A percentile compares a stretch with the other conserved stretches of the same genome.
These are phyloP conservation scores for Chaetomidium leptoderma DNA, from an alignment of 495 filamentous ascomycete species.

Conservation along the genomic window DNA sequence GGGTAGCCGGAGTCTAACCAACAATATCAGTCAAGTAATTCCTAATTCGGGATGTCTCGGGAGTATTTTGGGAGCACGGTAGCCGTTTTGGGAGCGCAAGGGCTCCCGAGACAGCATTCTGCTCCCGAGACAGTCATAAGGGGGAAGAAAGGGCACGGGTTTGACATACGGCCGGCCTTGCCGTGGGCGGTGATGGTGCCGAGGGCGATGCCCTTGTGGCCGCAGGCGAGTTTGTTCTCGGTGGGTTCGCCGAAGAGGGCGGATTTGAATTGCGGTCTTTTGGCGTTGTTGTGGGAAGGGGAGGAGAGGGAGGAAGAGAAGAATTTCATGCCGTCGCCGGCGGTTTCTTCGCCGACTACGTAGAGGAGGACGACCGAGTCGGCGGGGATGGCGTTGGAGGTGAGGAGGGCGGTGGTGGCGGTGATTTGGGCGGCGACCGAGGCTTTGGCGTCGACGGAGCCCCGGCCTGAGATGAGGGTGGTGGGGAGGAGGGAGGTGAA, in stretches of 20 bases:
- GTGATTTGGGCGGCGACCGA: conserved; percentile 76
- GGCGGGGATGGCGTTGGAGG: conserved; percentile 29
- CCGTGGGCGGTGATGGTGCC: conserved; percentile 64
- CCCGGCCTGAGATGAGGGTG: conserved; percentile 58
- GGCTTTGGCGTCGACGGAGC: conserved; percentile 85
- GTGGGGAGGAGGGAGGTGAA: conserved; percentile 22
- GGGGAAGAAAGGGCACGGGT: no score
- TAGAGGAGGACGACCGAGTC: conserved; percentile 69
- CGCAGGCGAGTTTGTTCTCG: conserved; percentile 75
- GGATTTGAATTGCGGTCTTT: conserved; percentile 35
- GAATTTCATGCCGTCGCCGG: conserved; percentile 78
- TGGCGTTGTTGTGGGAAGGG: background rate
- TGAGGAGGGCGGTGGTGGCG: conserved; percentile 57
- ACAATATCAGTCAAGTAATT: no score
- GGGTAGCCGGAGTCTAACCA: conserved; percentile 93
- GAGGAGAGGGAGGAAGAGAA: conserved; percentile 49
- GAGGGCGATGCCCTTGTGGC: conserved; percentile 78
- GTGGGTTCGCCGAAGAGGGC: conserved; percentile 93
- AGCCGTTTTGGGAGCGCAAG: no score
- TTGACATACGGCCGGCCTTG: conserved; percentile 74
- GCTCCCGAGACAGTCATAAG: no score
- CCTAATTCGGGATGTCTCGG: no score
- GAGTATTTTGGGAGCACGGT: no score
- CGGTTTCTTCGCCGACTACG: conserved; percentile 82
- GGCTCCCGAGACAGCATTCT: no score